Base-by-base conservation (phyloP, 768 basidiomycete genomes). In the Lactarius pseudohatsudake region DNA sequence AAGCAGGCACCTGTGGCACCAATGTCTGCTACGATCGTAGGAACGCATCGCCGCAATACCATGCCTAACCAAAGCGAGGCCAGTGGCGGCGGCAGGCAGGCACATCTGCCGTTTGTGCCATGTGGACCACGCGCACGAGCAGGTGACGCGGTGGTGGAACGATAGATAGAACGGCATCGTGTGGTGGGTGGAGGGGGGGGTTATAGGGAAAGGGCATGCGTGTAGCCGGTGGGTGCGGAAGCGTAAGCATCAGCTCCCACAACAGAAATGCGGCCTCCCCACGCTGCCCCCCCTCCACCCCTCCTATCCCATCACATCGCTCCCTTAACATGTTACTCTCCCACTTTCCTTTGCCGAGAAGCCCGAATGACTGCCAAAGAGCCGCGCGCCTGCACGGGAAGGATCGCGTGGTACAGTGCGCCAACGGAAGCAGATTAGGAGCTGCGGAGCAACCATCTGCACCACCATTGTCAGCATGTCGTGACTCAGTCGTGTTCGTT, bases 331-430 rank as follows among this genome's bases (percentile, higher is more conserved):
- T n/a, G 3, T n/a, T n/a, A 26, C 50, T 22, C 50, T 22, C 4
- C 10, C 22, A 11, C 22, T n/a, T 50, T 50, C 47, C 47, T n/a
- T 50, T 15, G 22, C 47, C 10, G 47, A 13, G 22, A 20, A 22
- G 45, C 5, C 41, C 41, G 41, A 41, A 41, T 41, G n/a, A 20
- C 45, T 26, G 47, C 11, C 50, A 26, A 28, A 26, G 26, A 26
- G 26, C 13, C 50, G 50, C 50, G 50, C 50, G 26, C 50, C 22
- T 53, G 50, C 15, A 10, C 50, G 26, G 26, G 26, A 26, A 26
- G 50, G 50, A 13, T 53, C 50, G 50, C 50, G 50, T 53, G 50
- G 50, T 53, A 53, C 47, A 50, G 11, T 50, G 22, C 50, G 50
- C 50, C 50, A 13, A 26, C 26, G 13, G 13, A 53, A 50, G 47